Percentiles rank a stretch among this genome's conserved stretches.
phyloP scores from a whole-genome alignment of 805 yeast genomes.

The Alloascoidea africana region DNA sequence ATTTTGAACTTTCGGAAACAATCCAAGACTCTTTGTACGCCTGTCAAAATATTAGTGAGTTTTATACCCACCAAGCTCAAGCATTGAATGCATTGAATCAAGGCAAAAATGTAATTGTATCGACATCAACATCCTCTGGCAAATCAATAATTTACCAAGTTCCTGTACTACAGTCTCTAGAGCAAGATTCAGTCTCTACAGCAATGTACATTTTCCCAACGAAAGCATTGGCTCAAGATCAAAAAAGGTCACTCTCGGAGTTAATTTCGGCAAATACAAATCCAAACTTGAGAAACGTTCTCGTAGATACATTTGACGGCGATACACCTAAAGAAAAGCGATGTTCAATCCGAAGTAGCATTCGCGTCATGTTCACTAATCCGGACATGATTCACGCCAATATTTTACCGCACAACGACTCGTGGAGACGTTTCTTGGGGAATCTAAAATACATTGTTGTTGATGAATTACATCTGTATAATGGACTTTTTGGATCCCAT shows the following conservation, averaged over 20 bases:
- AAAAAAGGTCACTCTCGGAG: constrained; percentile 60
- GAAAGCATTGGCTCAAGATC: constrained; percentile 96
- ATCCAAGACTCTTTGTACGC: constrained; percentile 35
- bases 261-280: constrained; percentile 18
- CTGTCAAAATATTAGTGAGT: constrained; percentile 29
- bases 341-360: constrained; percentile 35
- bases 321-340: constrained; percentile 61
- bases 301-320: constrained; percentile 83
- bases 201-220: constrained; percentile 91
- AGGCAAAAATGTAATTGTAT: constrained; percentile 61
- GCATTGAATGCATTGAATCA: constrained; percentile 43
- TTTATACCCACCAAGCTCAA: constrained; percentile 72
- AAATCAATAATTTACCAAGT: constrained; percentile 86
- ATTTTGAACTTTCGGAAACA: constrained; percentile 33
- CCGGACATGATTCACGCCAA: constrained; percentile 90
- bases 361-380: constrained; percentile 79
- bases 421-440: constrained; percentile 57
- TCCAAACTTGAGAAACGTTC: constrained; percentile 27
- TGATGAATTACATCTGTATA: constrained; percentile 76
- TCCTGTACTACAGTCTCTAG: constrained; percentile 49
- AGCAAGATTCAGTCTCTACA: constrained; percentile 27
- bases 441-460: constrained; percentile 63
- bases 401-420: constrained; percentile 60
- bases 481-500: constrained; percentile 86
- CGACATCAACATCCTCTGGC: constrained; percentile 96